These are phyloP conservation scores for Simmondsia chinensis DNA, from an alignment of 148 eudicot genomes.

Conservation along the genomic window DNA sequence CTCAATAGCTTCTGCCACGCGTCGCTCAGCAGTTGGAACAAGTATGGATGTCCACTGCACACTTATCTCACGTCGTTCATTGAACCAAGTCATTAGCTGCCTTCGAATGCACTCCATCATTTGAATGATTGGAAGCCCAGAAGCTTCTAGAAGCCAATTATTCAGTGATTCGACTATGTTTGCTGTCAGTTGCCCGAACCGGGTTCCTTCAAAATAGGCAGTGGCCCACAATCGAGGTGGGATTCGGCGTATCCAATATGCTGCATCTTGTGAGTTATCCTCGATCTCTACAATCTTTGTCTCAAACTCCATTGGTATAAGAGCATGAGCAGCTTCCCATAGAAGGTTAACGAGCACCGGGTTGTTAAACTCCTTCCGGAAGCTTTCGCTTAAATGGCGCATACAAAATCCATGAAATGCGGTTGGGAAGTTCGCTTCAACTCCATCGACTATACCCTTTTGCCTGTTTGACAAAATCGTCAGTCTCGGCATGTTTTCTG, in stretches of 20 bases:
- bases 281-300: slow-evolving; percentile 36
- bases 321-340: slow-evolving; percentile 51
- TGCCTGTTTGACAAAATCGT: slow-evolving; percentile 52
- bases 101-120: slow-evolving; percentile 50
- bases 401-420: slow-evolving; percentile 58
- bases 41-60: slow-evolving; percentile 48
- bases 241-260: slow-evolving; percentile 36
- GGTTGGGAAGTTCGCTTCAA: slow-evolving; percentile 44
- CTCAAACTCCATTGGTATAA: slow-evolving; percentile 33
- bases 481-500: slow-evolving; percentile 59
- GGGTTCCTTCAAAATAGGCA: slow-evolving; percentile 48
- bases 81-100: slow-evolving; percentile 63
- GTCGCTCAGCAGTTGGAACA: slow-evolving; percentile 42
- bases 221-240: slow-evolving; percentile 61
- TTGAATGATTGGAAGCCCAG: slow-evolving; percentile 46
- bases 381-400: slow-evolving; percentile 46
- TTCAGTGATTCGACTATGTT: slow-evolving; percentile 34
- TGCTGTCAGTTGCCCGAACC: slow-evolving; percentile 54
- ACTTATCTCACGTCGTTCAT: slow-evolving; percentile 50
- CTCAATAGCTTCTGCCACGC: slow-evolving; percentile 44
- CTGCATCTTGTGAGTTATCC: slow-evolving; percentile 41
- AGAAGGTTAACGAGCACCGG: slow-evolving; percentile 31
- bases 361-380: slow-evolving; percentile 41
- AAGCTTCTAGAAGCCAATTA: slow-evolving; percentile 41
- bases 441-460: slow-evolving; percentile 40